A percentile compares a stretch with the other conserved stretches of the same genome.
These are phyloP conservation scores for Nigrospora osmanthi DNA, from an alignment of 2,329 filamentous ascomycete genomes.

Conservation along the genomic window DNA sequence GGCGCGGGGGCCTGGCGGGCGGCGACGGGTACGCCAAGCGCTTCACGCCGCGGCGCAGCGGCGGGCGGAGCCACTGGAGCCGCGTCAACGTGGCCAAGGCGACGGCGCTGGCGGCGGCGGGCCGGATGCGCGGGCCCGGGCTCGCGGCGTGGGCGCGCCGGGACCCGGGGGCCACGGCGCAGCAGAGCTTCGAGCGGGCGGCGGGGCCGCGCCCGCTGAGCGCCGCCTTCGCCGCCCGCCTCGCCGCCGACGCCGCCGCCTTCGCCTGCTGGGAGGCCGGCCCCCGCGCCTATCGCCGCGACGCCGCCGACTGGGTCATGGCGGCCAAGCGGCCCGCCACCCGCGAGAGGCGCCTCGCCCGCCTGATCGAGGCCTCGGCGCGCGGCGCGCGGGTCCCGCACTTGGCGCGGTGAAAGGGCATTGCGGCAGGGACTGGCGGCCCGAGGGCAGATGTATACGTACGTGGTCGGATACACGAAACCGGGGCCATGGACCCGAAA, in stretches of 20 bases:
- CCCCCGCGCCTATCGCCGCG: not conserved
- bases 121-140: slow-evolving; percentile 29
- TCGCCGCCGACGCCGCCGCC: not conserved
- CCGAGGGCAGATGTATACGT: too few relatives aligned
- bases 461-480: too few relatives aligned
- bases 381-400: slow-evolving; percentile 2
- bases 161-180: slow-evolving; percentile 5
- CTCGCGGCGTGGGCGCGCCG: slow-evolving; percentile 2
- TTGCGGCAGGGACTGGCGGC: too few relatives aligned
- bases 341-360: slow-evolving; percentile 3
- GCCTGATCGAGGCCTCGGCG: slow-evolving; percentile 2
- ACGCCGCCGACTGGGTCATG: slow-evolving; percentile 6
- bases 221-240: not conserved
- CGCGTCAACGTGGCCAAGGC: slow-evolving; percentile 49
- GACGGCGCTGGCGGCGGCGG: slow-evolving; percentile 28
- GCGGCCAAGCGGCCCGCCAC: slow-evolving; percentile 4
- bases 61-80: slow-evolving; percentile 44
- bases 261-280: not conserved
- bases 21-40: slow-evolving; percentile 40
- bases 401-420: not conserved
- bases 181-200: slow-evolving; percentile 4
- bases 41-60: slow-evolving; percentile 44
- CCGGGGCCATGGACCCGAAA: too few relatives aligned
- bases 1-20: slow-evolving; percentile 27
- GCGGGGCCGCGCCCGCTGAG: not conserved